phyloP scores from a whole-genome alignment of 441 rosid genomes.

The Adansonia grandidieri region DNA sequence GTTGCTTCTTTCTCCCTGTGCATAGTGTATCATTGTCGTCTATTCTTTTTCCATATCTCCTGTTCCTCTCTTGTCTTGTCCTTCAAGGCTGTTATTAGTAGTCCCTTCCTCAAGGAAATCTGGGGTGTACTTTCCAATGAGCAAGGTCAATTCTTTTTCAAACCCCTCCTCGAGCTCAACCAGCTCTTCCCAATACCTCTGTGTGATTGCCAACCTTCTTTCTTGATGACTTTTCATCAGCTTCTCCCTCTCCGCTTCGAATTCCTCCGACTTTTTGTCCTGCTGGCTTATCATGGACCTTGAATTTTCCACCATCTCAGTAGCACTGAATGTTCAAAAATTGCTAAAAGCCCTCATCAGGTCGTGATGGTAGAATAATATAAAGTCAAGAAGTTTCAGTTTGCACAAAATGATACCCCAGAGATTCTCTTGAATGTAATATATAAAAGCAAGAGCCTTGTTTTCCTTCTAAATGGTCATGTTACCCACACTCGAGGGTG shows the following conservation, averaged over 20 bases:
- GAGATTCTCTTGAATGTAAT: not conserved
- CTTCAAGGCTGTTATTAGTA: conserved; percentile 12
- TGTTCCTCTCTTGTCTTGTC: not conserved
- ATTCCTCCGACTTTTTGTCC: conserved; percentile 53
- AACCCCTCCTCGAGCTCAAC: conserved; percentile 55
- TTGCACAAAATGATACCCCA: not conserved
- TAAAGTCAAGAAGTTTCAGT: not conserved
- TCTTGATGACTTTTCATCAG: conserved; percentile 51
- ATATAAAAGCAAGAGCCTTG: not conserved
- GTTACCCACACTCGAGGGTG: not conserved
- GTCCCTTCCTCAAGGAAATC: conserved; percentile 5
- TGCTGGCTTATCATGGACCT: conserved; percentile 46
- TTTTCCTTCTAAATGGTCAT: conserved; percentile 9
- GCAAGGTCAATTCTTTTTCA: conserved; percentile 35
- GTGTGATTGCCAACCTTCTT: conserved; percentile 44
- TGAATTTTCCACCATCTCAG: conserved; percentile 39
- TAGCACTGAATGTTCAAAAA: conserved; percentile 13
- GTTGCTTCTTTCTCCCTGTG: not conserved
- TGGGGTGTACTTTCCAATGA: conserved; percentile 51
- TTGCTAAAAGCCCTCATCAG: not conserved
- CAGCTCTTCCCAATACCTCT: conserved; percentile 59
- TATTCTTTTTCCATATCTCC: conserved; percentile 6
- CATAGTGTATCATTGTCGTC: not conserved
- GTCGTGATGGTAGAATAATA: not conserved
- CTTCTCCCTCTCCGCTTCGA: conserved; percentile 51